These are phyloP conservation scores for Geosiphon pyriformis DNA, from an alignment of 192 early-diverging fungal species.

Conservation along the genomic window DNA sequence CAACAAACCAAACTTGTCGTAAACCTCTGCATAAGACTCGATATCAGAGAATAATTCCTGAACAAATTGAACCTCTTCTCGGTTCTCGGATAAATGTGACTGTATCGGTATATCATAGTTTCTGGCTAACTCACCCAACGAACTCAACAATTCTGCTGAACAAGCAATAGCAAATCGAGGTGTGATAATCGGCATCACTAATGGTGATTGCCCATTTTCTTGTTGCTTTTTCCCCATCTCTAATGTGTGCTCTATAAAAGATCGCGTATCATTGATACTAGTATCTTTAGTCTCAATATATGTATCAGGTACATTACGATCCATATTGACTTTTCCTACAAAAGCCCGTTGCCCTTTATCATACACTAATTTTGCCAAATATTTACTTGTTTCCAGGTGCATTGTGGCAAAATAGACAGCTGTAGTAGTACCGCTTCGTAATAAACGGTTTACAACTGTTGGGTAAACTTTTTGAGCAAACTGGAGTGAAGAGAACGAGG, in stretches of 20 bases:
- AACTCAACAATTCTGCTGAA: conserved; percentile 59
- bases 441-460: conserved; percentile 58
- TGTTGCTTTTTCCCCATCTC: conserved; percentile 22
- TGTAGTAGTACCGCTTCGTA: conserved; percentile 84
- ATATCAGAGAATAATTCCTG: conserved; percentile 66
- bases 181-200: conserved; percentile 80
- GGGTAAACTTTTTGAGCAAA: conserved; percentile 68
- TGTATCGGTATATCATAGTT: conserved; percentile 79
- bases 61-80: conserved; percentile 71
- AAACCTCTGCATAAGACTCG: conserved; percentile 71
- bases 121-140: conserved; percentile 64
- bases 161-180: conserved; percentile 92
- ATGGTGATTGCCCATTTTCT: conserved; percentile 21
- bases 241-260: conserved; percentile 58
- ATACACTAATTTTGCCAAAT: conserved; percentile 68
- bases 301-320: conserved; percentile 73
- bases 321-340: conserved; percentile 97
- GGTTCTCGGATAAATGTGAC: conserved; percentile 87
- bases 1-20: conserved; percentile 68
- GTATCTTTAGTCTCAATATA: conserved; percentile 68
- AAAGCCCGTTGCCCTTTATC: conserved; percentile 85
- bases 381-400: conserved; percentile 68
- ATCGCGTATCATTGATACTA: conserved; percentile 60
- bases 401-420: conserved; percentile 91
- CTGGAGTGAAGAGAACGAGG: conserved; percentile 57